These are phyloP conservation scores for Penicillium palitans DNA, from an alignment of 2,329 filamentous ascomycete genomes.

Conservation along the genomic window DNA sequence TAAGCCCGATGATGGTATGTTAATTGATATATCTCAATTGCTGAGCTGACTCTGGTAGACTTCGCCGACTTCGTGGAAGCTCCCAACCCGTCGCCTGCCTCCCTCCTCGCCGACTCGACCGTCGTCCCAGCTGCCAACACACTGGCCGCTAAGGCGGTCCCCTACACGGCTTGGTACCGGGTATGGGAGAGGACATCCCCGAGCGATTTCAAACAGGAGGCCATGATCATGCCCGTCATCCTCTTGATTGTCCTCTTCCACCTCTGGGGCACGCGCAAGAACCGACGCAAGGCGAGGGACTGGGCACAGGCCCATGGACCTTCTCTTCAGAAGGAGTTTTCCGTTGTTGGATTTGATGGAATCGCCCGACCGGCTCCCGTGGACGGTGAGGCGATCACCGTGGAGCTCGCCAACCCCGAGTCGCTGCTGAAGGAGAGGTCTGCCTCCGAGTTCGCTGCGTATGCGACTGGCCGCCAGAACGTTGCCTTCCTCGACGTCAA, in stretches of 20 bases:
- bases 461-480: constrained; percentile 90
- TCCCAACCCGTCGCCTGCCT: constrained; percentile 62
- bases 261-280: constrained; percentile 75
- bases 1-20: constrained; percentile 41
- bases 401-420: constrained; percentile 53
- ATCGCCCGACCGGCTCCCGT: constrained; percentile 48
- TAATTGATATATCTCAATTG: constrained; percentile 14
- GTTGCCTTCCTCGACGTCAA: constrained; percentile 86
- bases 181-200: constrained; percentile 86
- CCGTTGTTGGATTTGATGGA: constrained; percentile 76
- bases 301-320: constrained; percentile 78
- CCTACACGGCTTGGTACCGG: constrained; percentile 95
- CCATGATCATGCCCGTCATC: constrained; percentile 75
- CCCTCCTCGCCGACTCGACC: constrained; percentile 46
- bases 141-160: constrained; percentile 55
- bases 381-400: constrained; percentile 43
- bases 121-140: constrained; percentile 45
- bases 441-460: constrained; percentile 80
- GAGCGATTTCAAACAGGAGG: constrained; percentile 84
- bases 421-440: constrained; percentile 79
- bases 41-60: constrained; percentile 57
- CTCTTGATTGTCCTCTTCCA: constrained; percentile 74
- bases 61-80: constrained; percentile 90
- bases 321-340: constrained; percentile 76
- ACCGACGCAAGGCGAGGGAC: constrained; percentile 73